These are phyloP conservation scores for Chaetoceros tenuissimus DNA, from an alignment of 108 stramenopile species.

Conservation along the genomic window DNA sequence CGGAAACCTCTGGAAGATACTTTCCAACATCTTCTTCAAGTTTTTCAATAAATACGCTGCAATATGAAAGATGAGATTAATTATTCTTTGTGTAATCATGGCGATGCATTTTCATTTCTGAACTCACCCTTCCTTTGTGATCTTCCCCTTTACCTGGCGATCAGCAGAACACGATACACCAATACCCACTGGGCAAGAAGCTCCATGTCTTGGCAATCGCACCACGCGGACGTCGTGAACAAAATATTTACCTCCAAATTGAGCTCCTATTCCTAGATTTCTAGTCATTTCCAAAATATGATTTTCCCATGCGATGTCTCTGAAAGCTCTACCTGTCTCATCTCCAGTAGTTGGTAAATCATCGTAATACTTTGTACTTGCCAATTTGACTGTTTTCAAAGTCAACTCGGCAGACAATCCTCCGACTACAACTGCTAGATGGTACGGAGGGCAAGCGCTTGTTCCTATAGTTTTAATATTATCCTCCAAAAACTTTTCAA, in stretches of 20 bases:
- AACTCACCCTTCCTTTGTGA: slow-evolving; percentile 91
- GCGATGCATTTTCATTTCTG: too few relatives aligned
- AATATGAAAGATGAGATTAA: too few relatives aligned
- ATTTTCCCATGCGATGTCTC: slow-evolving; percentile 85
- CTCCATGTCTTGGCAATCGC: slow-evolving; percentile 92
- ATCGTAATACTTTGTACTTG: slow-evolving; percentile 89
- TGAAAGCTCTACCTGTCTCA: slow-evolving; percentile 84
- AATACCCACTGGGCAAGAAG: slow-evolving; percentile 93
- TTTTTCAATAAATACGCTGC: slow-evolving; percentile 91
- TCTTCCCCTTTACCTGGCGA: slow-evolving; percentile 91
- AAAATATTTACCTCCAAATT: slow-evolving; percentile 97
- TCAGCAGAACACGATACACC: slow-evolving; percentile 96
- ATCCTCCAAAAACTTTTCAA: slow-evolving; percentile 82
- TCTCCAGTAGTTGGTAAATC: slow-evolving; percentile 87
- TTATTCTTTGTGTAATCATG: too few relatives aligned
- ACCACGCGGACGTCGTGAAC: slow-evolving; percentile 94
- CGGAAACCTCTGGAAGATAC: slow-evolving; percentile 89
- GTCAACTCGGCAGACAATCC: slow-evolving; percentile 89
- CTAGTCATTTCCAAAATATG: slow-evolving; percentile 86
- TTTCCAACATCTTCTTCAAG: slow-evolving; percentile 87
- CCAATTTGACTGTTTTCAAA: slow-evolving; percentile 92
- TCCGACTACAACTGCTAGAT: slow-evolving; percentile 92
- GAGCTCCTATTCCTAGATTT: slow-evolving; percentile 91
- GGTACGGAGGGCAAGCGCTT: slow-evolving; percentile 93
- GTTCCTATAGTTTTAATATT: slow-evolving; percentile 95